phyloP scores from a whole-genome alignment of 345 rosid genomes.

The Ceriops zippeliana region DNA sequence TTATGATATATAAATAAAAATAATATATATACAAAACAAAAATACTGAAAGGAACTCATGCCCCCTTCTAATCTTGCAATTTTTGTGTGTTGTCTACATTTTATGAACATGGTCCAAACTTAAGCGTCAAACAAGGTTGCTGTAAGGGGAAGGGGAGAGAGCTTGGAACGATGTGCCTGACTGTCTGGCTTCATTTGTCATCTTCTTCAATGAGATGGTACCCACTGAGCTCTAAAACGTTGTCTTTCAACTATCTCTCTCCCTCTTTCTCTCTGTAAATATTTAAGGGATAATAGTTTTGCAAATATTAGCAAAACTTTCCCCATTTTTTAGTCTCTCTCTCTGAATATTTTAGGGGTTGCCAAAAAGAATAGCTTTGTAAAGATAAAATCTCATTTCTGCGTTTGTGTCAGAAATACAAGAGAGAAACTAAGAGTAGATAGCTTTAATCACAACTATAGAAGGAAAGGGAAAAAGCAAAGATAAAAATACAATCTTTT shows the following conservation, averaged over 20 bases:
- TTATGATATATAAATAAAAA: too few species aligned
- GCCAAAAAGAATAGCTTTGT: background rate
- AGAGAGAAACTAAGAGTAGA: slow-evolving; percentile 1
- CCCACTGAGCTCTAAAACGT: background rate
- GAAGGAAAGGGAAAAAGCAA: background rate
- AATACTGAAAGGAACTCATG: too few species aligned
- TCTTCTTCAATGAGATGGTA: background rate
- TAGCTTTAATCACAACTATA: slow-evolving; percentile 9
- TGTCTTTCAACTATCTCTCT: background rate
- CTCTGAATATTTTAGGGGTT: too few species aligned
- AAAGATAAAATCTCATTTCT: background rate
- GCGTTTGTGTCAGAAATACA: slow-evolving; percentile 9
- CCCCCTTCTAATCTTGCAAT: too few species aligned
- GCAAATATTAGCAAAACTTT: too few species aligned
- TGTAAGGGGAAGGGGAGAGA: background rate
- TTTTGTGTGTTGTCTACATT: too few species aligned
- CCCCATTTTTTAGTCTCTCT: too few species aligned
- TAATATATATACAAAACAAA: too few species aligned
- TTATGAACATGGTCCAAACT: too few species aligned
- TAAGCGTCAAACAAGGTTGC: too few species aligned
- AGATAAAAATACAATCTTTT: background rate
- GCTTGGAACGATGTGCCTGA: background rate
- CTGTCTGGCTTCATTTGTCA: slow-evolving; percentile 5
- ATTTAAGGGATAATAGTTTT: too few species aligned
- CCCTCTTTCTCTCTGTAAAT: background rate